Base-by-base conservation (phyloP, 2,329 filamentous ascomycete species). In the Cytospora leucostoma region DNA sequence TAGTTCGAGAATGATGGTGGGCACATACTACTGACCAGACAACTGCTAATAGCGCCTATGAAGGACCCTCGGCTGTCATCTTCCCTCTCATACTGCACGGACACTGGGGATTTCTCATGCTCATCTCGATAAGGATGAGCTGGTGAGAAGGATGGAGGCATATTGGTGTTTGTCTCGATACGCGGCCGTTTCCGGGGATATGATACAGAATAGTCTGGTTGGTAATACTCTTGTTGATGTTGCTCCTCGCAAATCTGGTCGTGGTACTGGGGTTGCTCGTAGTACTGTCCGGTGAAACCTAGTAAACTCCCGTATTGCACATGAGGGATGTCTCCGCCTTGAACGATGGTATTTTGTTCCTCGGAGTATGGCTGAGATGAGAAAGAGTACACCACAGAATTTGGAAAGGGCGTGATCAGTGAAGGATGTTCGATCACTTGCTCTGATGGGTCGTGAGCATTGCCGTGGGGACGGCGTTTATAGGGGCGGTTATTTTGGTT, bases 381-480 rank as follows among this genome's bases (percentile, higher is more conserved):
- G 70, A 70, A 65, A 63, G 68, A 61, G 57, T 67, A 69, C 65
- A 69, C 67, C 63, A 64, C 38, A 33, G 59, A 52, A 33, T 32
- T 38, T 21, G 44, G 19, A 12, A 61, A 64, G 6, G 63, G n/a
- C n/a, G 59, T 19, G 13, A 56, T 44, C 35, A 61, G 27, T 12
- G 71, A 68, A 62, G 69, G 66, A 70, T 70, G 71, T 68, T 77
- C 74, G 69, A 74, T 68, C 65, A 70, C 71, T 68, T 72, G 69
- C 72, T 74, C 75, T 67, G 69, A 68, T 73, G 74, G 70, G 68
- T 72, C 69, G 68, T 76, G 75, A 65, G 75, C 76, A 63, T 74
- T 72, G 71, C 71, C 73, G 70, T 76, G 75, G 67, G 75, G 74
- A 73, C 78, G 76, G 64, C 79, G 78, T 73, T 78, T 80, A 73